Conservation (phyloP, 371 early-diverging fungal genomes). For the Haplosporangium sp. region DNA sequence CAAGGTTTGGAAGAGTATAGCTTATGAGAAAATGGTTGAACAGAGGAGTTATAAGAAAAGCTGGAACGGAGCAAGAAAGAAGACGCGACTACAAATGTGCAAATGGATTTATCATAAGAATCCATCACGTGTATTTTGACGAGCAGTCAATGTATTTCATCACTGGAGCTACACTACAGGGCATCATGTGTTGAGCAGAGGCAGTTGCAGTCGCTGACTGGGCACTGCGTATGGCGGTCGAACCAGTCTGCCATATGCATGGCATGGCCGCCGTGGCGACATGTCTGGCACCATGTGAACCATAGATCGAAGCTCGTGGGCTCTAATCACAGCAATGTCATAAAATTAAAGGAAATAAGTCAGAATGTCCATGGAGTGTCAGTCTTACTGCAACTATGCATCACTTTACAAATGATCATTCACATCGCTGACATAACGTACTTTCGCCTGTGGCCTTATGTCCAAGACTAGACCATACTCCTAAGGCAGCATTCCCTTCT, state of each 20-base stretch:
- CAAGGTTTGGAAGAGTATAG: too few species aligned
- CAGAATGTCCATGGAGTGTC: background rate
- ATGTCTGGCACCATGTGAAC: conserved; percentile 98
- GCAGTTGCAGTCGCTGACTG: conserved; percentile 91
- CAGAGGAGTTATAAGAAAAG: too few species aligned
- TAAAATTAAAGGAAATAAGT: background rate
- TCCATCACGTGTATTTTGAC: background rate
- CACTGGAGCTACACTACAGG: conserved; percentile 7
- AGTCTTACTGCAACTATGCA: too few species aligned
- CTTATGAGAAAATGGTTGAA: too few species aligned
- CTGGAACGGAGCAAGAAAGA: too few species aligned
- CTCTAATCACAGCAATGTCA: conserved; percentile 6
- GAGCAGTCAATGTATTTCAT: background rate
- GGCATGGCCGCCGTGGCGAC: conserved; percentile 96
- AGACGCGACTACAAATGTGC: too few species aligned
- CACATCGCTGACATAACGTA: conserved; percentile 11
- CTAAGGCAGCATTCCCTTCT: conserved; percentile 56
- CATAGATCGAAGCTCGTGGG: conserved; percentile 86
- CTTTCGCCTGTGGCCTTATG: conserved; percentile 59
- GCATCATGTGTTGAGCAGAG: conserved; percentile 55
- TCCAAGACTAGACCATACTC: conserved; percentile 49
- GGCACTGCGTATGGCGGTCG: conserved; percentile 82
- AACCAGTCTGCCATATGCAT: conserved; percentile 93
- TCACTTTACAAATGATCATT: too few species aligned
- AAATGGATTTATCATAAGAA: too few species aligned